Conservation (phyloP, 1,139 yeast genomes). For the Candida sanyaensis region DNA sequence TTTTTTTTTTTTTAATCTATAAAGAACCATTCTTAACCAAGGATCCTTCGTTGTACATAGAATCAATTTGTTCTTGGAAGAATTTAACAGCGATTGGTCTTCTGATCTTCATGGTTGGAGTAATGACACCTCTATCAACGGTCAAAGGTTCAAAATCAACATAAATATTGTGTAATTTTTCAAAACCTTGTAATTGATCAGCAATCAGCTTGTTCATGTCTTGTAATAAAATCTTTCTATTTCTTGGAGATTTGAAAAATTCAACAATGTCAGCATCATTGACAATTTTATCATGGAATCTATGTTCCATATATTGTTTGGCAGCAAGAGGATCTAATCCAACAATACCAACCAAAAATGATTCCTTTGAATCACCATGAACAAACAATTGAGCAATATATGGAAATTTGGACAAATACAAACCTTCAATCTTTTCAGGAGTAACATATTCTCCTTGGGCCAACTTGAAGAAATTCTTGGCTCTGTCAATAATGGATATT, state of each 20-base stretch:
- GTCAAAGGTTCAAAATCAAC: conserved; percentile 69
- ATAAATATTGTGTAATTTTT: conserved; percentile 61
- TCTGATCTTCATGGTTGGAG: conserved; percentile 77
- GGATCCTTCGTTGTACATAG: conserved; percentile 63
- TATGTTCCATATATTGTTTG: conserved; percentile 18
- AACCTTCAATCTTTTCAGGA: conserved; percentile 44
- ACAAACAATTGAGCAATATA: conserved; percentile 35
- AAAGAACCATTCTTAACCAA: conserved; percentile 16
- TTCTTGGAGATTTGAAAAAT: conserved; percentile 28
- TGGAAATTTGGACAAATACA: conserved; percentile 36
- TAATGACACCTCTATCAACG: conserved; percentile 60
- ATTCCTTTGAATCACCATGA: conserved; percentile 65
- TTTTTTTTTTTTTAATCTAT: too few species aligned
- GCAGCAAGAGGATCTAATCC: conserved; percentile 47
- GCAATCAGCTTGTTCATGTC: conserved; percentile 28
- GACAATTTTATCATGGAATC: conserved; percentile 18
- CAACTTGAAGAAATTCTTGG: conserved; percentile 45
- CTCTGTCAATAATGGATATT: conserved; percentile 41
- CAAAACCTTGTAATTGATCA: conserved; percentile 50
- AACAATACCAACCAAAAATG: conserved; percentile 61
- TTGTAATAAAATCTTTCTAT: conserved; percentile 28
- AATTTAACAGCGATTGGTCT: conserved; percentile 57
- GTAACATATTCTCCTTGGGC: conserved; percentile 49
- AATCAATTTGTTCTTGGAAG: conserved; percentile 48
- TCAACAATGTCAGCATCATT: conserved; percentile 27